Evolutionary conservation across 2,329 filamentous ascomycete species (phyloP), one percentile per base, ranked within the genome.

Genomic region (Juglanconis juglandina): DNA sequence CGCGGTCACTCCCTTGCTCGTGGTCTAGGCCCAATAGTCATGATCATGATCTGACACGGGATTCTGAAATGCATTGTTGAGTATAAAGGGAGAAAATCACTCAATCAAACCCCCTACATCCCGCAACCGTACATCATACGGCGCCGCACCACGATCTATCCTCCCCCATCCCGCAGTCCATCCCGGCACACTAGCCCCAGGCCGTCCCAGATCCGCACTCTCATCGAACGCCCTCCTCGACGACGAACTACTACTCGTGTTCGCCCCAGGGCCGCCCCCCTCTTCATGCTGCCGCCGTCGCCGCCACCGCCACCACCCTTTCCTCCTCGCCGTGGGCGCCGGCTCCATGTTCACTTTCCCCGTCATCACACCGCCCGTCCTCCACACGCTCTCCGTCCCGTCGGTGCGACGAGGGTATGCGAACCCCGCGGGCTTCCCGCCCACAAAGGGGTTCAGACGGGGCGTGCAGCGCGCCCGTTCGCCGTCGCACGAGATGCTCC

Each of bases 391-490:
- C 49, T 71, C 70, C 0, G 63, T 64, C 7, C 65, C 66, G 35
- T 62, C 59, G 6, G 42, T 42, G 6, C 66, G 56, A 10, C 76
- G 75, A 1, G 78, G 75, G 54, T 81, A 81, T 39, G 72, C 69
- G 63, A 83, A 83, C 0, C 81, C 81, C 2, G 81, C 81, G 0
- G 81, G 79, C 51, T 75, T 76, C 0, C 81, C 81, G n/a, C 80
- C 80, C 3, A 64, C 58, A 62, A 84, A 82, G 0, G 77, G 78
- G 44, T 80, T 80, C 78, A 76, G 79, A 55, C 71, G 70, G 5
- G 5, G 37, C 66, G 70, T 41, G 42, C 69, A 57, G 44, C 68
- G 70, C 3, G 71, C 68, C 2, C 68, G 24, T 24, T 2, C 24
- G 24, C 24, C 68, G 24, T 70, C 73, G 10, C 73, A 68, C 51